These are phyloP conservation scores for Monilinia laxa DNA, from an alignment of 2,329 filamentous ascomycete species.

Conservation along the genomic window DNA sequence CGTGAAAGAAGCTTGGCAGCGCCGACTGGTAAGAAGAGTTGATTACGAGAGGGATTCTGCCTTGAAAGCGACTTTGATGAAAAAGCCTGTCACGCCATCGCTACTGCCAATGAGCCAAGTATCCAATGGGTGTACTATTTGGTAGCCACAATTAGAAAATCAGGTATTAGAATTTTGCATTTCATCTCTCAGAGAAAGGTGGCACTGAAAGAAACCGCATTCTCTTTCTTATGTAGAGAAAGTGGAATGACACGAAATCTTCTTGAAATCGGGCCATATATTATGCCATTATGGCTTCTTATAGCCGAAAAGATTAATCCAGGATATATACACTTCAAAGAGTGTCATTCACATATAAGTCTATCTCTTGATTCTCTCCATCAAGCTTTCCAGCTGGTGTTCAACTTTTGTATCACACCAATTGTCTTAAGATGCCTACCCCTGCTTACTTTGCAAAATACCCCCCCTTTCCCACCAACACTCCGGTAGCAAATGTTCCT, in stretches of 20 bases:
- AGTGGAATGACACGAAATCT: neutral
- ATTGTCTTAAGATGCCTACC: slow-evolving; percentile 3
- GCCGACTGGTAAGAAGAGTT: neutral
- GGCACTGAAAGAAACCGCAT: neutral
- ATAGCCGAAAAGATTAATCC: neutral
- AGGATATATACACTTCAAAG: neutral
- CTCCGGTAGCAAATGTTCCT: neutral
- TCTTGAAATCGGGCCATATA: neutral
- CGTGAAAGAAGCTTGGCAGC: neutral
- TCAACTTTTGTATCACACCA: neutral
- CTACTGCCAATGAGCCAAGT: neutral
- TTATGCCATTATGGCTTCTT: neutral
- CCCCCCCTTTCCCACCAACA: slow-evolving; percentile 1
- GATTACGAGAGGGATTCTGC: neutral
- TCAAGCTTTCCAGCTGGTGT: neutral
- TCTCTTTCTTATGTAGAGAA: neutral
- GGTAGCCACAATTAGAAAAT: no score
- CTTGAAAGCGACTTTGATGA: neutral
- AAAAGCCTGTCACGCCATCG: neutral
- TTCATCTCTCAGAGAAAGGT: neutral
- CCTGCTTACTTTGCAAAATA: neutral
- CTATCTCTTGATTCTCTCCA: no score
- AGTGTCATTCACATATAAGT: neutral
- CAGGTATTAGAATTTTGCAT: neutral
- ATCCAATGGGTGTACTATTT: neutral